Percentiles rank a stretch among this genome's conserved stretches.
Evolutionary conservation across 2,329 filamentous ascomycete species (phyloP).

Genomic region (Proliferodiscus dingleyae): DNA sequence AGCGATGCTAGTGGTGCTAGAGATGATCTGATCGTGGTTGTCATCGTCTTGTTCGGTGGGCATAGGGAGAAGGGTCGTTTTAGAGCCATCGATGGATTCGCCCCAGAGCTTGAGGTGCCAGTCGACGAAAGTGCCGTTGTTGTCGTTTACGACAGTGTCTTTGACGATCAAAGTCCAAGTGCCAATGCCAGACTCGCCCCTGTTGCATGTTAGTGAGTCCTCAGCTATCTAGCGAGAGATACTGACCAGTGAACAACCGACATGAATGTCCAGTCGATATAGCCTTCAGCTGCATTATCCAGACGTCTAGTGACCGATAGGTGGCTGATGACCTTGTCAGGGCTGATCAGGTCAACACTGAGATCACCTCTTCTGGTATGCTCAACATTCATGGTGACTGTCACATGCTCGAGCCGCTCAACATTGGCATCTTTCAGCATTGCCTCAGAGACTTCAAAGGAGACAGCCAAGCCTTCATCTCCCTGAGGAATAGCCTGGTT

Average conservation of each 20-base stretch:
- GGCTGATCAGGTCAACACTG: constrained; percentile 86
- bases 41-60: constrained; percentile 79
- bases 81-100: constrained; percentile 71
- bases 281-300: constrained; percentile 65
- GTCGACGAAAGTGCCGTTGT: constrained; percentile 75
- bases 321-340: constrained; percentile 74
- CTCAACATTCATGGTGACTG: constrained; percentile 92
- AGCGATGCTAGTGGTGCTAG: constrained; percentile 59
- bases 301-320: constrained; percentile 69
- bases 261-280: constrained; percentile 98
- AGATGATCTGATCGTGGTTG: constrained; percentile 62
- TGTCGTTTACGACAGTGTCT: constrained; percentile 72
- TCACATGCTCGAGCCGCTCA: constrained; percentile 86
- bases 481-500: constrained; percentile 83
- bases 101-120: constrained; percentile 96
- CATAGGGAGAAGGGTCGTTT: constrained; percentile 72
- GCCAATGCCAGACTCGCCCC: constrained; percentile 83
- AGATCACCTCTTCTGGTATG: constrained; percentile 85
- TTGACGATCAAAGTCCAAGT: constrained; percentile 90
- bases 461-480: constrained; percentile 68
- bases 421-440: constrained; percentile 81
- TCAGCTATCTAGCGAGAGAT: background rate
- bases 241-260: constrained; percentile 89
- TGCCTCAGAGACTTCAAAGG: constrained; percentile 75
- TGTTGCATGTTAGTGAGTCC: constrained; percentile 38